phyloP scores from a whole-genome alignment of 177 flowering plant genomes.

The Vitis hybrid region DNA sequence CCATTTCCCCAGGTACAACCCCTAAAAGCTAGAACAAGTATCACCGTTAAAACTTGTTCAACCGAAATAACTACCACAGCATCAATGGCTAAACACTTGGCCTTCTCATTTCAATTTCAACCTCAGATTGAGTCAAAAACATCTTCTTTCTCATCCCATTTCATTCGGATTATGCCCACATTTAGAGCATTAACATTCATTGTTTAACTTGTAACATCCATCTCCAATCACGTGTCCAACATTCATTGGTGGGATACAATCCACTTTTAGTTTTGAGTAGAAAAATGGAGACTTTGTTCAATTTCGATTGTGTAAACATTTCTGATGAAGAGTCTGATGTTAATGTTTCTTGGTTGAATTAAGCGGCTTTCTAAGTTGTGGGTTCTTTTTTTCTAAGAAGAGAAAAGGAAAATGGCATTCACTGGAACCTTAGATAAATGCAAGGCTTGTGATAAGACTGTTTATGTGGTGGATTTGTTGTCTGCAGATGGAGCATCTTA shows the following conservation, averaged over 20 bases:
- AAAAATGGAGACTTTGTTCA: conserved; percentile 19
- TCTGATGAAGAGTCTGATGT: neutral
- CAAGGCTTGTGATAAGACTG: conserved; percentile 87
- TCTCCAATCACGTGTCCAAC: conserved; percentile 32
- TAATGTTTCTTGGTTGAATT: neutral
- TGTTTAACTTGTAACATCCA: conserved; percentile 12
- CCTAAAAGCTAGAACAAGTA: too few relatives aligned
- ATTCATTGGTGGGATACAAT: neutral
- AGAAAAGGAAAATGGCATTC: conserved; percentile 51
- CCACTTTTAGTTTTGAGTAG: conserved; percentile 5
- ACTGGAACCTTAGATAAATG: conserved; percentile 86
- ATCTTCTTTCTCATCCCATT: neutral
- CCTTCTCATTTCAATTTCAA: too few relatives aligned
- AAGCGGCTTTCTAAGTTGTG: too few relatives aligned
- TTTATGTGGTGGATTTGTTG: conserved; percentile 78
- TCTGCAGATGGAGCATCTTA: conserved; percentile 75
- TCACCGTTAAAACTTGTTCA: too few relatives aligned
- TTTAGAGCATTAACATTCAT: conserved; percentile 5
- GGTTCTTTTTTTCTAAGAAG: conserved; percentile 3
- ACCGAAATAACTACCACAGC: too few relatives aligned
- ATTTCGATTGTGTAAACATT: conserved; percentile 16
- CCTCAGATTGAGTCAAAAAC: too few relatives aligned
- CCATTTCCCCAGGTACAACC: too few relatives aligned
- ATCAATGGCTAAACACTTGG: too few relatives aligned
- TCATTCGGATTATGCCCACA: neutral